A percentile compares a stretch with the other conserved stretches of the same genome.
These are phyloP conservation scores for Trichoderma lentiforme DNA, from an alignment of 2,329 filamentous ascomycete genomes.

Conservation along the genomic window DNA sequence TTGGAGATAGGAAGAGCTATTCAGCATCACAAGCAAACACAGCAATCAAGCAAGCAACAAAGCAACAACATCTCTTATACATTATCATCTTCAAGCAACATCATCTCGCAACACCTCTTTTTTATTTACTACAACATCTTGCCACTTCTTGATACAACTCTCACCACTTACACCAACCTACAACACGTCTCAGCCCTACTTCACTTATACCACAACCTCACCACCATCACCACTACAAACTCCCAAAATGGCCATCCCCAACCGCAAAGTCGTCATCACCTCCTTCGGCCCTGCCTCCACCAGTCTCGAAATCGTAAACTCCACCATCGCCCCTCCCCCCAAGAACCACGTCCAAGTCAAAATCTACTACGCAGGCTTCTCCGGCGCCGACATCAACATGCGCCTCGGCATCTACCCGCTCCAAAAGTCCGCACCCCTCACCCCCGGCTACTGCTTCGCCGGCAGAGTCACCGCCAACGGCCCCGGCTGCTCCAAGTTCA, in stretches of 20 bases:
- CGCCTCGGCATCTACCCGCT: constrained; percentile 46
- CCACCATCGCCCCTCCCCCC: constrained; percentile 37
- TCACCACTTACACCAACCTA: background rate
- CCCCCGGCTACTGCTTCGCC: constrained; percentile 47
- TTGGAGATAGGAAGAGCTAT: background rate
- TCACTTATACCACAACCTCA: background rate
- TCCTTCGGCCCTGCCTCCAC: constrained; percentile 40
- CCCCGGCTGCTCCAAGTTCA: constrained; percentile 28
- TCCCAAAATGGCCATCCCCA: constrained; percentile 12
- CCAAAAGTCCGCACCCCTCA: constrained; percentile 44
- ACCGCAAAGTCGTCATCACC: constrained; percentile 45
- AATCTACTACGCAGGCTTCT: constrained; percentile 46
- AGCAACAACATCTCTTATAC: background rate
- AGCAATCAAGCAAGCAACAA: background rate
- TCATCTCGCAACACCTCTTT: background rate
- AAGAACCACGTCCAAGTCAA: constrained; percentile 45
- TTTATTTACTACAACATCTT: background rate
- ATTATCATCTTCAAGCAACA: background rate
- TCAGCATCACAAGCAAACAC: background rate
- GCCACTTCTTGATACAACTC: background rate
- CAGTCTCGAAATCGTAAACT: constrained; percentile 31
- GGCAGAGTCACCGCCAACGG: constrained; percentile 42
- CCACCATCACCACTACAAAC: background rate
- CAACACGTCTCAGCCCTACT: background rate
- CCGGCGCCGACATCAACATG: constrained; percentile 49